Conservation (phyloP, 805 yeast genomes). For the Cephaloascus albidus region DNA sequence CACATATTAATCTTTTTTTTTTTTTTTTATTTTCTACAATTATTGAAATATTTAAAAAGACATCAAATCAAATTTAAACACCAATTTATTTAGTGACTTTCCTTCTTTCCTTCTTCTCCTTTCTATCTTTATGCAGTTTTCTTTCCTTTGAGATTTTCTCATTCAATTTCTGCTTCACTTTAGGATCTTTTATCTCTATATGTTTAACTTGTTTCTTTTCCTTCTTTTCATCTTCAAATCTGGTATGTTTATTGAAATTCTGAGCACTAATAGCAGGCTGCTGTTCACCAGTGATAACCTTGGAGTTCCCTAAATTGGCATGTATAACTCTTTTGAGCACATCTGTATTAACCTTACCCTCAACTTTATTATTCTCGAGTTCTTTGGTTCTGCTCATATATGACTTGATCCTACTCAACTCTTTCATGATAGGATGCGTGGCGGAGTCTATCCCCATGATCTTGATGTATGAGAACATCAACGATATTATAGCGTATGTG, state of each 20-base stretch:
- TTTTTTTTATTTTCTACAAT: background rate
- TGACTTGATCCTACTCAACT: constrained; percentile 55
- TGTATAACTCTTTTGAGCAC: constrained; percentile 39
- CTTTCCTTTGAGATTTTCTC: constrained; percentile 5
- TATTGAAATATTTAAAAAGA: too few species aligned
- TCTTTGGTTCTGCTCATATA: constrained; percentile 53
- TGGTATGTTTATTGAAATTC: constrained; percentile 42
- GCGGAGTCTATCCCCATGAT: constrained; percentile 47
- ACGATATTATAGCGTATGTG: constrained; percentile 46
- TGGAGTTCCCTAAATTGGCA: constrained; percentile 28
- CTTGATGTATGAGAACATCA: constrained; percentile 52
- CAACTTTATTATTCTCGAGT: constrained; percentile 15
- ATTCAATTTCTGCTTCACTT: background rate
- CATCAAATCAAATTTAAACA: too few species aligned
- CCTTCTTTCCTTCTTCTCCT: constrained; percentile 3
- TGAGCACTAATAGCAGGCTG: constrained; percentile 44
- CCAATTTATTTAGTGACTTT: constrained; percentile 1
- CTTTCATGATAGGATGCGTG: constrained; percentile 57
- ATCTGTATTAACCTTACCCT: constrained; percentile 20
- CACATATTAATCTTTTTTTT: constrained; percentile 1
- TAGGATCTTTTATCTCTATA: background rate
- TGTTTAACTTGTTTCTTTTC: background rate
- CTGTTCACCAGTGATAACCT: constrained; percentile 8
- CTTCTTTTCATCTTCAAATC: constrained; percentile 20
- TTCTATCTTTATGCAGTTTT: constrained; percentile 2